phyloP scores from a whole-genome alignment of 192 early-diverging fungal species.

The Coemansia javaensis region DNA sequence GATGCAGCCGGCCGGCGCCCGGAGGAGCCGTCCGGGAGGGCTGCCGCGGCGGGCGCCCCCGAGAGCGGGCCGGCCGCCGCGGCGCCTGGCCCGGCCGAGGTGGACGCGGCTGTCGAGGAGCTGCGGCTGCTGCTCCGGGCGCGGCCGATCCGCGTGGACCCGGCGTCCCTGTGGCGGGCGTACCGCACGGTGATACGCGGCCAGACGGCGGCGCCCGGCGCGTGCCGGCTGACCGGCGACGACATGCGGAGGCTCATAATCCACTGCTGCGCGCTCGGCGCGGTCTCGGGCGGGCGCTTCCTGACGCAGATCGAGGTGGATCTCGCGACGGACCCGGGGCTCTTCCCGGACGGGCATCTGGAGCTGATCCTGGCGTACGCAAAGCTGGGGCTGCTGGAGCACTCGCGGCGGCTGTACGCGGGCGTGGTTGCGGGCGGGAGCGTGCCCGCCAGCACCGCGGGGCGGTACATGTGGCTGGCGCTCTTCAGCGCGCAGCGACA shows the following conservation, averaged over 20 bases:
- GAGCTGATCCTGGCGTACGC: slow-evolving; percentile 20
- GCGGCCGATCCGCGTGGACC: slow-evolving; percentile 11
- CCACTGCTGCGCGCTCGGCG: slow-evolving; percentile 17
- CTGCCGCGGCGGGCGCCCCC: no score
- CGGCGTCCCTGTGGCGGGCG: slow-evolving; percentile 7
- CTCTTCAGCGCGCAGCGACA: slow-evolving; percentile 22
- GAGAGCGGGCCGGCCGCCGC: no score
- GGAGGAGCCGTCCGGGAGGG: not conserved
- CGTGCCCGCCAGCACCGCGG: not conserved
- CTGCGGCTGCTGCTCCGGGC: slow-evolving; percentile 6
- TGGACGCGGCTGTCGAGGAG: not conserved
- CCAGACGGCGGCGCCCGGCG: not conserved
- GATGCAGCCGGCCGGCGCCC: not conserved
- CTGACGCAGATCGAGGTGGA: slow-evolving; percentile 33
- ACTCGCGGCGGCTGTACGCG: slow-evolving; percentile 24
- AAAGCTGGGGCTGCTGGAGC: slow-evolving; percentile 23
- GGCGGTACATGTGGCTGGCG: slow-evolving; percentile 35
- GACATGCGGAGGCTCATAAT: slow-evolving; percentile 7
- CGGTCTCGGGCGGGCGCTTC: slow-evolving; percentile 12
- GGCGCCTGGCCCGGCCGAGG: no score
- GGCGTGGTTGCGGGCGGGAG: not conserved
- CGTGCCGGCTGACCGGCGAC: not conserved
- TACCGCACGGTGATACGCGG: slow-evolving; percentile 10
- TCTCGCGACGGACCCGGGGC: slow-evolving; percentile 1
- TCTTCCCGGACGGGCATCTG: slow-evolving; percentile 2